Conservation (phyloP, 2,329 filamentous ascomycete genomes). For the Septoria linicola region DNA sequence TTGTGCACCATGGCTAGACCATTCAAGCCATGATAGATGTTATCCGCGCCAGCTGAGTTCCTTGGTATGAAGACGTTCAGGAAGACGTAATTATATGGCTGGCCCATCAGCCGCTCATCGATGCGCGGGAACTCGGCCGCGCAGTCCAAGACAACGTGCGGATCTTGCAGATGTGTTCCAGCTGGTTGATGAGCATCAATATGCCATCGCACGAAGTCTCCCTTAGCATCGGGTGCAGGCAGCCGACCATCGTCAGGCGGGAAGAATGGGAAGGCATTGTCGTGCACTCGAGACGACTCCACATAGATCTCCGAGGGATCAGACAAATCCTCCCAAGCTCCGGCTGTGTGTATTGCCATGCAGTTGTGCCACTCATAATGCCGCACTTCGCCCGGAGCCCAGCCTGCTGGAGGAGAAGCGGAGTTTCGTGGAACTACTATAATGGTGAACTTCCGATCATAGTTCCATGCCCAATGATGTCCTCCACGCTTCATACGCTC, state of each 20-base stretch:
- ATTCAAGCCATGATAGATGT: constrained; percentile 32
- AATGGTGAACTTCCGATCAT: constrained; percentile 27
- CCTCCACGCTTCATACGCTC: constrained; percentile 42
- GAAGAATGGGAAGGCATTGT: constrained; percentile 48
- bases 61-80: constrained; percentile 41
- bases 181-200: constrained; percentile 40
- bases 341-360: constrained; percentile 47
- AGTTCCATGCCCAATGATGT: constrained; percentile 44
- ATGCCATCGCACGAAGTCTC: constrained; percentile 46
- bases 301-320: constrained; percentile 39
- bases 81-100: constrained; percentile 44
- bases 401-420: constrained; percentile 21
- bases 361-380: constrained; percentile 29
- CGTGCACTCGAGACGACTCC: constrained; percentile 42
- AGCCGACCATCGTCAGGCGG: constrained; percentile 38
- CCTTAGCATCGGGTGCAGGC: constrained; percentile 40
- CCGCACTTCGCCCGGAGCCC: constrained; percentile 21
- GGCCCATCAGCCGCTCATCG: constrained; percentile 46
- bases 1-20: constrained; percentile 23
- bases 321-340: constrained; percentile 41
- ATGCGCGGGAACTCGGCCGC: constrained; percentile 48
- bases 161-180: constrained; percentile 32
- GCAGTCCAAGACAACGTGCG: constrained; percentile 38
- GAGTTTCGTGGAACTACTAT: constrained; percentile 30
- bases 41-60: constrained; percentile 36